A percentile compares a stretch with the other conserved stretches of the same genome.
Evolutionary conservation across 768 basidiomycete species (phyloP).

Genomic region (Rhizopogon vinicolor): DNA sequence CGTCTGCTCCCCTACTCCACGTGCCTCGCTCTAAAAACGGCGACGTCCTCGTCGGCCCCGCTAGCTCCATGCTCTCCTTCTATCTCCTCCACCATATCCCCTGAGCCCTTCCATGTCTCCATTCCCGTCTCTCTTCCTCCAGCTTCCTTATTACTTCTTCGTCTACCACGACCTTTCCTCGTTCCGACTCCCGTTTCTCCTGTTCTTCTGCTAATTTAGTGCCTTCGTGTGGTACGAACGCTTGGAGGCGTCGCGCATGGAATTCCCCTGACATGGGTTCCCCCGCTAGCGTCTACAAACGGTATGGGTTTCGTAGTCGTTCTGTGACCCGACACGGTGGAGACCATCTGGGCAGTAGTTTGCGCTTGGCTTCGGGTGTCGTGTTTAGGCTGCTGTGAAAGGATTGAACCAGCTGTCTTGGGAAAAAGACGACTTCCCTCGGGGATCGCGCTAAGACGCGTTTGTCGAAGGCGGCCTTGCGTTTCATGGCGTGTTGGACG

Average conservation of each 20-base stretch:
- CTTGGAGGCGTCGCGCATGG: slow-evolving; percentile 15
- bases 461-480: slow-evolving; percentile 25
- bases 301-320: slow-evolving; percentile 17
- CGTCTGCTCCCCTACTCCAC: too few species aligned
- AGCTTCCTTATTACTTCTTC: too few species aligned
- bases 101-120: too few species aligned
- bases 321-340: slow-evolving; percentile 14
- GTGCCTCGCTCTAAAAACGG: too few species aligned
- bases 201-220: slow-evolving; percentile 9
- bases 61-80: too few species aligned
- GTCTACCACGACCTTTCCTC: too few species aligned
- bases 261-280: slow-evolving; percentile 4
- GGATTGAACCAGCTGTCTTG: slow-evolving; percentile 28
- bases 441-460: slow-evolving; percentile 6
- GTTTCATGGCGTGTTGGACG: slow-evolving; percentile 13
- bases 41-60: too few species aligned
- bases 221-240: slow-evolving; percentile 15
- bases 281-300: slow-evolving; percentile 15
- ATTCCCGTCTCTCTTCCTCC: too few species aligned
- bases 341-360: slow-evolving; percentile 30
- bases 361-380: slow-evolving; percentile 20
- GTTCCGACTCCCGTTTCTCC: background rate
- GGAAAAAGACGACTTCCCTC: slow-evolving; percentile 18
- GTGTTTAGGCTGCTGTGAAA: slow-evolving; percentile 19
- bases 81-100: too few species aligned